Base-by-base conservation (phyloP, 2,329 filamentous ascomycete genomes). In the Phyllosticta ampelicida region DNA sequence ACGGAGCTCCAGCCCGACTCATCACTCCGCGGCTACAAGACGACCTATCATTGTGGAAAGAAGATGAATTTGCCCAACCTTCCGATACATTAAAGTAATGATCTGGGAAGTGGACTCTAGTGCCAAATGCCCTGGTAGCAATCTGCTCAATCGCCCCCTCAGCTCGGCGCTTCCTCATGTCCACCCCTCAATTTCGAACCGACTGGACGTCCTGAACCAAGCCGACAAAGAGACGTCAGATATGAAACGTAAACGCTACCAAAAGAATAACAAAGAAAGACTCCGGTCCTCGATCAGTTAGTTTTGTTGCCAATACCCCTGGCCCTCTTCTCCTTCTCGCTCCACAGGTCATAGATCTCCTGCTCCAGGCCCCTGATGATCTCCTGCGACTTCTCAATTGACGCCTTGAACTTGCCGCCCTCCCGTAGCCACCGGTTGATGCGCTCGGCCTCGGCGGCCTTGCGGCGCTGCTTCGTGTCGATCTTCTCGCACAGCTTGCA, bases 401-500 rank as follows among this genome's bases (percentile, higher is more conserved):
- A 81, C 55, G 81, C 81, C 60, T 75, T 74, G 67, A 81, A 78
- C 65, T 76, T 80, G 65, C 71, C 71, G 50, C 86, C 86, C 73
- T 94, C 89, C 53, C 78, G 79, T 67, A 80, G 77, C 90, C 90
- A 96, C 61, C 90, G 86, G 63, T 79, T 75, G 68, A 95, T 81
- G 67, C 91, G 87, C 59, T 84, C 81, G 52, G 80, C 71, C 78
- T 95, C 89, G 74, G 90, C 89, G 68, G 78, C 77, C 68, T 85
- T 81, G 62, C 88, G 85, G 58, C 89, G 84, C 68, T 81, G 76
- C 76, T 96, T 96, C 74, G 87, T 91, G 68, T 90, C 86, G 65
- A 91, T 90, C 74, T 94, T 90, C 68, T 90, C 86, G 76, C 92
- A 97, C 62, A 90, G 79, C 70, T 87, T 89, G 79, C 92, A 97